Conservation (phyloP, 495 filamentous ascomycete genomes). For the Schizothecium vesticola region DNA sequence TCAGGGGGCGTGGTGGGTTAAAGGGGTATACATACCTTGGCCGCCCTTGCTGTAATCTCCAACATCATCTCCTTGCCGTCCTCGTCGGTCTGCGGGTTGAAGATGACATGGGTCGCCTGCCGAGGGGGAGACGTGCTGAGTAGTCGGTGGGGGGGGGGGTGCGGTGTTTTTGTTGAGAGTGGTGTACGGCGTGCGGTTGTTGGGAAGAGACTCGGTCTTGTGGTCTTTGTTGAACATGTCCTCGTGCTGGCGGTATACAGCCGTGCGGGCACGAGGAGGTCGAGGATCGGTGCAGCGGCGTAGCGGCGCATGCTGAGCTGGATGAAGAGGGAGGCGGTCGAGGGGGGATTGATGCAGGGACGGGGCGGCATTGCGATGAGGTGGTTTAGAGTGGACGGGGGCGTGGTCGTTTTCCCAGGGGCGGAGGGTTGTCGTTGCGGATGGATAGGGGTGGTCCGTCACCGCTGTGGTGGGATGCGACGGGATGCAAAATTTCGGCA, state of each 20-base stretch:
- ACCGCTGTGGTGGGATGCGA: not conserved
- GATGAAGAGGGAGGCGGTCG: conserved; percentile 34
- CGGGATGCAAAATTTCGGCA: conserved; percentile 33
- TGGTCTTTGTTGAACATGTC: not conserved
- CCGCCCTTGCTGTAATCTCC: conserved; percentile 73
- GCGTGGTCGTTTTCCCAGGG: not conserved
- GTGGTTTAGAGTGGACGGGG: not conserved
- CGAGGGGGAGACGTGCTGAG: conserved; percentile 31
- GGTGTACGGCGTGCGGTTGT: not conserved
- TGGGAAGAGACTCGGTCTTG: not conserved
- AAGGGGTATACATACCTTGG: conserved; percentile 50
- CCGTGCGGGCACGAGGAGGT: conserved; percentile 27
- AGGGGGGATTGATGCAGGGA: conserved; percentile 34
- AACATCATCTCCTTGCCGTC: conserved; percentile 78
- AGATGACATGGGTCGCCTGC: conserved; percentile 37
- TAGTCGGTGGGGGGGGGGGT: not conserved
- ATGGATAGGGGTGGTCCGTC: not conserved
- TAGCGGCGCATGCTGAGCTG: conserved; percentile 32
- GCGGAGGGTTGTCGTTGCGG: not conserved
- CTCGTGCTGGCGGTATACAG: not conserved
- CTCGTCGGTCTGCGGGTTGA: conserved; percentile 66
- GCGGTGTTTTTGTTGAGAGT: not conserved
- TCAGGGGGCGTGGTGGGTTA: not conserved
- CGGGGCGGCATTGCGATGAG: conserved; percentile 27
- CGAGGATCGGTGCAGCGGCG: conserved; percentile 27